A percentile compares a stretch with the other conserved stretches of the same genome.
Conservation (phyloP, 805 yeast genomes). For the Ogataea ganodermae region DNA sequence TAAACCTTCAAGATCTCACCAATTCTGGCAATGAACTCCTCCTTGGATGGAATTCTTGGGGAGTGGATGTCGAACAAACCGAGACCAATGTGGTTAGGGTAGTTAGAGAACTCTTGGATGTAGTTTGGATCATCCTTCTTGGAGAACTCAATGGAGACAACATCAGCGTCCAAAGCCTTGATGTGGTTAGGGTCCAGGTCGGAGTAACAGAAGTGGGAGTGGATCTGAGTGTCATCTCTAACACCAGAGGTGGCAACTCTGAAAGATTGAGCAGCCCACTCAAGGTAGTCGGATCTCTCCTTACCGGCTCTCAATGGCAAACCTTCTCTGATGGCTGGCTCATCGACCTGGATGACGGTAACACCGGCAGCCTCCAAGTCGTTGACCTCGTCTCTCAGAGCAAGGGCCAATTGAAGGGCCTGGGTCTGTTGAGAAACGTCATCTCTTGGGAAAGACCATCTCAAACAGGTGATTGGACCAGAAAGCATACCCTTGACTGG, state of each 20-base stretch:
- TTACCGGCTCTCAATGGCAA: slow-evolving; percentile 97
- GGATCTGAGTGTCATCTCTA: slow-evolving; percentile 91
- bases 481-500: slow-evolving; percentile 99
- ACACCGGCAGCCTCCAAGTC: slow-evolving; percentile 99
- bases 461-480: slow-evolving; percentile 98
- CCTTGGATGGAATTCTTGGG: slow-evolving; percentile 98
- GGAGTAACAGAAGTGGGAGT: slow-evolving; percentile 99
- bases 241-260: slow-evolving; percentile 99
- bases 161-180: slow-evolving; percentile 99
- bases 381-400: slow-evolving; percentile 96
- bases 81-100: slow-evolving; percentile 99
- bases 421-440: slow-evolving; percentile 91
- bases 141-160: slow-evolving; percentile 98
- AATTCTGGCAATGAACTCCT: slow-evolving; percentile 93
- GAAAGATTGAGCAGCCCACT: slow-evolving; percentile 99
- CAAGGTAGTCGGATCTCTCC: slow-evolving; percentile 93
- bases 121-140: slow-evolving; percentile 99
- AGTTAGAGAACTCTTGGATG: slow-evolving; percentile 95
- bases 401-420: slow-evolving; percentile 95
- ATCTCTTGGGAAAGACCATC: slow-evolving; percentile 99
- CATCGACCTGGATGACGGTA: slow-evolving; percentile 97
- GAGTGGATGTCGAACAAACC: slow-evolving; percentile 99
- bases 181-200: slow-evolving; percentile 99
- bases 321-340: slow-evolving; percentile 99
- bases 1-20: slow-evolving; percentile 92